These are phyloP conservation scores for Curvularia spicifera DNA, from an alignment of 2,329 filamentous ascomycete species.

Conservation along the genomic window DNA sequence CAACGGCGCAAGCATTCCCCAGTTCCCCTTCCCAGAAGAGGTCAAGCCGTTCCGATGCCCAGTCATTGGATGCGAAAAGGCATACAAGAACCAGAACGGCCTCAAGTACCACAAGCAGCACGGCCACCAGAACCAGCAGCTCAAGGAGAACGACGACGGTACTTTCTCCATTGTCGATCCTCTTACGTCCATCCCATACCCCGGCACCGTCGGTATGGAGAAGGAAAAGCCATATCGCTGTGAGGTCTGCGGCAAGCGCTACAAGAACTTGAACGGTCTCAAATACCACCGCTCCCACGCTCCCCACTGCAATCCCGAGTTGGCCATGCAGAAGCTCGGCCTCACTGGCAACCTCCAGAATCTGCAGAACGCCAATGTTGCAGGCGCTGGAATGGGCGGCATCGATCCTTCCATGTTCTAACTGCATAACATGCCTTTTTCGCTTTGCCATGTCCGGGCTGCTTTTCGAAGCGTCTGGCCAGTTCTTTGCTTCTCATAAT, in stretches of 20 bases:
- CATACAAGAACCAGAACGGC: slow-evolving; percentile 99
- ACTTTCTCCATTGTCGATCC: slow-evolving; percentile 99
- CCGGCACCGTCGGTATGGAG: slow-evolving; percentile 98
- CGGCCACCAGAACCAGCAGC: slow-evolving; percentile 93
- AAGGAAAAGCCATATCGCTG: slow-evolving; percentile 99
- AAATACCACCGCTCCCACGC: slow-evolving; percentile 85
- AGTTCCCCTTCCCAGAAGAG: slow-evolving; percentile 69
- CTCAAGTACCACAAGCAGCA: slow-evolving; percentile 90
- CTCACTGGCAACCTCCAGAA: slow-evolving; percentile 49
- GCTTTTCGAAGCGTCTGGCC: slow-evolving; percentile 15
- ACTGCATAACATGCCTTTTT: slow-evolving; percentile 4
- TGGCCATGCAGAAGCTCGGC: slow-evolving; percentile 59
- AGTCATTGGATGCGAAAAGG: slow-evolving; percentile 98
- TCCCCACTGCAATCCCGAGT: slow-evolving; percentile 86
- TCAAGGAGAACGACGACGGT: slow-evolving; percentile 95
- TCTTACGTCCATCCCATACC: slow-evolving; percentile 90
- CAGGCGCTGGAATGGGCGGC: slow-evolving; percentile 61
- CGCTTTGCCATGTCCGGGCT: slow-evolving; percentile 8
- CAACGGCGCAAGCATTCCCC: slow-evolving; percentile 54
- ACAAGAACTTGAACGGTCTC: slow-evolving; percentile 97
- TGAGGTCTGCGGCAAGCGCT: slow-evolving; percentile 95
- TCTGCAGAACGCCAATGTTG: slow-evolving; percentile 56
- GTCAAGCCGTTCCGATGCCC: slow-evolving; percentile 98
- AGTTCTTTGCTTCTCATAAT: slow-evolving; percentile 30
- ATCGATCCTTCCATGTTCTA: slow-evolving; percentile 61